Percentiles rank a stretch among this genome's conserved stretches.
Evolutionary conservation across 805 yeast species (phyloP).

Genomic region (Candida khao-thaluensis): DNA sequence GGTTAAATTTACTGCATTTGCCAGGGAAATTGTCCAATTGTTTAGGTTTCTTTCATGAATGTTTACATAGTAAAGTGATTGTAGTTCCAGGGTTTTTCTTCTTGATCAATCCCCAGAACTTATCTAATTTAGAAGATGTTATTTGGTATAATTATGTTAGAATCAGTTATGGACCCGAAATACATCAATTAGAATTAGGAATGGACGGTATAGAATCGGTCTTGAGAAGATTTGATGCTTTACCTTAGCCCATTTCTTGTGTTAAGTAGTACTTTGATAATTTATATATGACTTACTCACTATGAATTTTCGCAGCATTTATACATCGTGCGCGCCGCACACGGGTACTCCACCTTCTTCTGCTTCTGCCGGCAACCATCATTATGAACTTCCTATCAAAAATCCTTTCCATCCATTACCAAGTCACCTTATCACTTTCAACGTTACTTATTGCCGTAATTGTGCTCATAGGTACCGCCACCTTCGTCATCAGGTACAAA

Average conservation of each 20-base stretch:
- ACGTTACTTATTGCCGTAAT: constrained; percentile 38
- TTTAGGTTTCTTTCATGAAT: constrained; percentile 63
- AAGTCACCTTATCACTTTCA: constrained; percentile 51
- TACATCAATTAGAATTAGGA: constrained; percentile 48
- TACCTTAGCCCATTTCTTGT: too few relatives aligned
- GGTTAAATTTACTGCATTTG: constrained; percentile 56
- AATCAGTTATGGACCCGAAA: constrained; percentile 60
- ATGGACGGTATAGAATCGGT: constrained; percentile 61
- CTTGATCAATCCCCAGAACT: constrained; percentile 54
- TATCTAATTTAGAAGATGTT: constrained; percentile 49
- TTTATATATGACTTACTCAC: too few relatives aligned
- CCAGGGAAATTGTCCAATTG: constrained; percentile 58
- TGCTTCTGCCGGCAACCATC: too few relatives aligned
- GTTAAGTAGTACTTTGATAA: too few relatives aligned
- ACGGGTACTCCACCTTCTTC: constrained; percentile 7
- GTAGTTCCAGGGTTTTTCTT: constrained; percentile 65
- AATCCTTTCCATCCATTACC: constrained; percentile 40
- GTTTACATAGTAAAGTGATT: constrained; percentile 57
- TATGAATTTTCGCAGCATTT: too few relatives aligned
- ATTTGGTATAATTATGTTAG: constrained; percentile 60
- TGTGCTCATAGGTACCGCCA: constrained; percentile 32
- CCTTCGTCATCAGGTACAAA: constrained; percentile 57
- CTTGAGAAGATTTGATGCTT: constrained; percentile 40
- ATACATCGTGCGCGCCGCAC: not conserved
- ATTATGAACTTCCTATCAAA: constrained; percentile 3